phyloP scores from a whole-genome alignment of 2,329 filamentous ascomycete genomes.

The Alternaria sp. region DNA sequence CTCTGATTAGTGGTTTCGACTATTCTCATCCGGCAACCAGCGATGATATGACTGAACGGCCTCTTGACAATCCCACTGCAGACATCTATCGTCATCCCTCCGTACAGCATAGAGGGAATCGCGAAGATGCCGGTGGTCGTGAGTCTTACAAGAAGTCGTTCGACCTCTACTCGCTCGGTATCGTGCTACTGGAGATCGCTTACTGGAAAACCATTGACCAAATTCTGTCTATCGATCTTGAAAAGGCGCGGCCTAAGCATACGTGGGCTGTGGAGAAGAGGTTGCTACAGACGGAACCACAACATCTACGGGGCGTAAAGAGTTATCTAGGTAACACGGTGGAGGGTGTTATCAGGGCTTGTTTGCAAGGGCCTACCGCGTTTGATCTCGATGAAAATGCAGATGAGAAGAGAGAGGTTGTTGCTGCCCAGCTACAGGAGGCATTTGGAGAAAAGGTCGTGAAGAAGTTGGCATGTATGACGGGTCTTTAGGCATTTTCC shows the following conservation, averaged over 20 bases:
- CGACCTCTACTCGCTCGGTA: conserved; percentile 61
- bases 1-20: conserved; percentile 62
- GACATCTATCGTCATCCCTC: conserved; percentile 61
- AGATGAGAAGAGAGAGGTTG: conserved; percentile 41
- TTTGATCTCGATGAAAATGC: conserved; percentile 34
- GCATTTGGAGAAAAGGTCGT: conserved; percentile 44
- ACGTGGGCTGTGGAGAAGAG: conserved; percentile 46
- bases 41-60: conserved; percentile 60
- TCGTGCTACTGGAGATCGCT: conserved; percentile 62
- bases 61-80: conserved; percentile 52
- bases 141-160: conserved; percentile 56
- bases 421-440: conserved; percentile 38
- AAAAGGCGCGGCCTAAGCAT: conserved; percentile 47
- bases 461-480: conserved; percentile 34
- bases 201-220: conserved; percentile 58
- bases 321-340: conserved; percentile 35
- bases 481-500: conserved; percentile 11
- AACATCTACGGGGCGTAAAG: conserved; percentile 30
- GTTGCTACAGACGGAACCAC: conserved; percentile 27
- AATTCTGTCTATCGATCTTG: conserved; percentile 50
- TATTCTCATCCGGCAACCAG: conserved; percentile 59
- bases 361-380: conserved; percentile 36
- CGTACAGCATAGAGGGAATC: conserved; percentile 48
- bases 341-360: conserved; percentile 34
- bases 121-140: conserved; percentile 21